phyloP scores from a whole-genome alignment of 2,329 filamentous ascomycete genomes.

The Fusarium succisae region DNA sequence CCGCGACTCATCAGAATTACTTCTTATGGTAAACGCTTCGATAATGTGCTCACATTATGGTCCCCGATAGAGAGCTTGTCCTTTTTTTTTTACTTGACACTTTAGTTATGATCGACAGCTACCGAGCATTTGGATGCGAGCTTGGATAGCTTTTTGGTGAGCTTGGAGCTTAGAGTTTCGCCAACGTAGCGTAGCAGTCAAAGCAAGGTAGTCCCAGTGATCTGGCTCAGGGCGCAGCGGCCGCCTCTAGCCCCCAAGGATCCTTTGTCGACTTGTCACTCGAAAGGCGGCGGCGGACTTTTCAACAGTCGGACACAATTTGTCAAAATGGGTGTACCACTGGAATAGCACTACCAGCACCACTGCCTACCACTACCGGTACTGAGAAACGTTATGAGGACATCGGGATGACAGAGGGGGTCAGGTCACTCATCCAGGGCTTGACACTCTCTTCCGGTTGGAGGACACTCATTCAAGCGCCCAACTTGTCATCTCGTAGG shows the following conservation, averaged over 20 bases:
- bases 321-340: constrained; percentile 17
- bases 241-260: constrained; percentile 23
- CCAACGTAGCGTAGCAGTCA: neutral
- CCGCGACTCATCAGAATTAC: neutral
- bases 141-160: neutral
- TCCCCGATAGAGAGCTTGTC: neutral
- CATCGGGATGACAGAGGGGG: neutral
- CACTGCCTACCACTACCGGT: neutral
- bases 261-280: constrained; percentile 17
- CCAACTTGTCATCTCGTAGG: constrained; percentile 17
- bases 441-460: constrained; percentile 9
- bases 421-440: neutral
- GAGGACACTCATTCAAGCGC: constrained; percentile 18
- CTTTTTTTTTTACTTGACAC: neutral
- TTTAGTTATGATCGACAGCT: constrained; percentile 22
- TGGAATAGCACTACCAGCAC: neutral
- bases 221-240: constrained; percentile 36
- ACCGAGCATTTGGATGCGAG: neutral
- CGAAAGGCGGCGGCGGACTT: constrained; percentile 12
- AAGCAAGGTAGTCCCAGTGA: constrained; percentile 28
- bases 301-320: constrained; percentile 3
- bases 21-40: neutral
- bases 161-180: constrained; percentile 8
- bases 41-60: neutral
- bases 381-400: neutral